phyloP scores from a whole-genome alignment of 108 stramenopile species.

The Nannochloropsis gaditana region DNA sequence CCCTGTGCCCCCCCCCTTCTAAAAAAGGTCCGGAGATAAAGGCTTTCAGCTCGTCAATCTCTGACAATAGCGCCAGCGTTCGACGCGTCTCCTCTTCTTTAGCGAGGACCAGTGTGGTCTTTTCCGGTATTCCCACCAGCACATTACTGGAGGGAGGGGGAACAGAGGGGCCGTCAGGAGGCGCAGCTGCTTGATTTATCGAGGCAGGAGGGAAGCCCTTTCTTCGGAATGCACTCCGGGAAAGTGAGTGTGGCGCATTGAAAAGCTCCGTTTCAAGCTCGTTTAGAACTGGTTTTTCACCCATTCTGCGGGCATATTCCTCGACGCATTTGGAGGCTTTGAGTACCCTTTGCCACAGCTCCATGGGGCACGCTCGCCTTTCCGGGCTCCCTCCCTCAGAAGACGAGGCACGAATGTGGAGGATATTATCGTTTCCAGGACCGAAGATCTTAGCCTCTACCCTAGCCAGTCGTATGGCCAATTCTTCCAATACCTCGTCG shows the following conservation, averaged over 20 bases:
- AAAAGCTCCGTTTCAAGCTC: neutral
- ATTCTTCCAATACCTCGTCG: neutral
- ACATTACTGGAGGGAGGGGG: neutral
- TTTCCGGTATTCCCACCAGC: neutral
- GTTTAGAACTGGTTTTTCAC: neutral
- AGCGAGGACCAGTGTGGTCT: neutral
- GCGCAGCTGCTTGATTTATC: neutral
- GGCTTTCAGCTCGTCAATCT: neutral
- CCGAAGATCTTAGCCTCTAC: neutral
- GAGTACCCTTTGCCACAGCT: neutral
- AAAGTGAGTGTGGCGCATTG: neutral
- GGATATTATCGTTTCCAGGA: neutral
- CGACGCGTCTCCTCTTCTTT: slow-evolving; percentile 1
- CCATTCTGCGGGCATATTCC: neutral
- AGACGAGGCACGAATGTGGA: neutral
- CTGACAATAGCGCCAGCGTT: neutral
- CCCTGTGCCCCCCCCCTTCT: neutral
- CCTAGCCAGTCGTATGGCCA: neutral
- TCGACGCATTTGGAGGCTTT: neutral
- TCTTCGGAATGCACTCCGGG: no score
- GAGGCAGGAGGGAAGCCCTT: neutral
- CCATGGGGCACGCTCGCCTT: neutral
- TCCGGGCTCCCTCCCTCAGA: neutral
- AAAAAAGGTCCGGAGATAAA: neutral
- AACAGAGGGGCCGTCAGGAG: neutral